phyloP scores from a whole-genome alignment of 2,329 filamentous ascomycete species.

The Rhytidhysteron rufulum region DNA sequence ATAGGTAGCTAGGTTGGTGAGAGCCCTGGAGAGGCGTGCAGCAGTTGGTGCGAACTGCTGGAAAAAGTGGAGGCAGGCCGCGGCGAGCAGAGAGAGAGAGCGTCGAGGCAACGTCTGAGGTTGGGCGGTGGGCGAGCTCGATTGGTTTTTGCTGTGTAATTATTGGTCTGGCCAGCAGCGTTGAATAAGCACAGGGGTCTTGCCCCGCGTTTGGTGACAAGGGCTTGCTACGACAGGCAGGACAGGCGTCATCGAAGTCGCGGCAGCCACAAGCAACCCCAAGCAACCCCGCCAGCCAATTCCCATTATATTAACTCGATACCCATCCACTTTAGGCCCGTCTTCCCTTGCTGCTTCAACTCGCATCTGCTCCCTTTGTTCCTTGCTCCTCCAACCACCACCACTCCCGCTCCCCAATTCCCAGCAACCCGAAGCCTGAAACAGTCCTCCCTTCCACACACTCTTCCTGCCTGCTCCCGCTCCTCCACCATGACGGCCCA shows the following conservation, averaged over 20 bases:
- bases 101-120: too few species aligned
- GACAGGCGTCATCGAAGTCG: neutral
- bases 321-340: neutral
- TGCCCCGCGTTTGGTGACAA: neutral
- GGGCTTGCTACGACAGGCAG: neutral
- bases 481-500: constrained; percentile 14
- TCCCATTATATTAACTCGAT: neutral
- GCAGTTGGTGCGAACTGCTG: neutral
- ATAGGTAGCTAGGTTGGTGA: too few species aligned
- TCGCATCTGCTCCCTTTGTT: neutral
- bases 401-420: constrained; percentile 4
- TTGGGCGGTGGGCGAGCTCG: neutral
- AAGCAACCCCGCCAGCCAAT: neutral
- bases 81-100: too few species aligned
- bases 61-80: neutral
- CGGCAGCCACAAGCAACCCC: neutral
- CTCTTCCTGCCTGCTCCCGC: neutral
- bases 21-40: too few species aligned
- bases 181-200: neutral
- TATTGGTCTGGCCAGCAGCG: neutral
- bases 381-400: neutral
- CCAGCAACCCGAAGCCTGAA: neutral
- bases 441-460: neutral
- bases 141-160: neutral
- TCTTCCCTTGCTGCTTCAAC: neutral